Evolutionary conservation across 371 early-diverging fungal genomes (phyloP).

Genomic region (Mucor lusitanicus): DNA sequence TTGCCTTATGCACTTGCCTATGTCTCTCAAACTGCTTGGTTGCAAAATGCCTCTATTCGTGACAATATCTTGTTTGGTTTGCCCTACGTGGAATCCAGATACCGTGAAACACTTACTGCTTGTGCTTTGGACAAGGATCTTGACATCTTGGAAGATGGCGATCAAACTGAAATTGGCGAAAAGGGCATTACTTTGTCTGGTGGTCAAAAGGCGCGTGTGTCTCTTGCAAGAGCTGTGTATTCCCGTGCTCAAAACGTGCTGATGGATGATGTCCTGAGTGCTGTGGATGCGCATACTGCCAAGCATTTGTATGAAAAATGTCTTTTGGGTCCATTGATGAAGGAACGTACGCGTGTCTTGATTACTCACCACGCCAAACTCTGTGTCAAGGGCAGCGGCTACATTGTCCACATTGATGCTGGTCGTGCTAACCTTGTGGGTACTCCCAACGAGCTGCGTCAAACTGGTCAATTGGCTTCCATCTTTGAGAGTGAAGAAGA

Average conservation of each 20-base stretch:
- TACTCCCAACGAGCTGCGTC: conserved; percentile 48
- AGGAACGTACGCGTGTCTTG: conserved; percentile 76
- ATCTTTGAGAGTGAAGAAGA: conserved; percentile 41
- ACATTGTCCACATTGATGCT: conserved; percentile 67
- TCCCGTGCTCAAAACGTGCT: conserved; percentile 68
- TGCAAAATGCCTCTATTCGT: conserved; percentile 77
- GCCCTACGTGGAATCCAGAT: conserved; percentile 67
- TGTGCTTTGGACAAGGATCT: conserved; percentile 82
- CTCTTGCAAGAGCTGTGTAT: conserved; percentile 81
- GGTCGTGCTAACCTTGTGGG: conserved; percentile 58
- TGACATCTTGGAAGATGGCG: conserved; percentile 78
- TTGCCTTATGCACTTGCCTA: conserved; percentile 64
- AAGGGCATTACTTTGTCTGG: conserved; percentile 88
- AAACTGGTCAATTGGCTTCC: conserved; percentile 42
- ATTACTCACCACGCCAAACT: conserved; percentile 85
- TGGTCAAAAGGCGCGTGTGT: conserved; percentile 79
- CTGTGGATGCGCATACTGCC: conserved; percentile 88
- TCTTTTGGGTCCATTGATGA: conserved; percentile 67
- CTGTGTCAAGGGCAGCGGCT: conserved; percentile 68
- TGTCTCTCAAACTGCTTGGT: conserved; percentile 83
- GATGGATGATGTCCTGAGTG: conserved; percentile 80
- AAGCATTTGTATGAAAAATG: conserved; percentile 74
- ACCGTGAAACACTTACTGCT: conserved; percentile 59
- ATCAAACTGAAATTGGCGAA: conserved; percentile 89
- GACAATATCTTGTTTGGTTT: conserved; percentile 85